Percentiles rank a stretch among this genome's conserved stretches.
phyloP scores from a whole-genome alignment of 208 protist genomes.

The Leishmania aethiopica region DNA sequence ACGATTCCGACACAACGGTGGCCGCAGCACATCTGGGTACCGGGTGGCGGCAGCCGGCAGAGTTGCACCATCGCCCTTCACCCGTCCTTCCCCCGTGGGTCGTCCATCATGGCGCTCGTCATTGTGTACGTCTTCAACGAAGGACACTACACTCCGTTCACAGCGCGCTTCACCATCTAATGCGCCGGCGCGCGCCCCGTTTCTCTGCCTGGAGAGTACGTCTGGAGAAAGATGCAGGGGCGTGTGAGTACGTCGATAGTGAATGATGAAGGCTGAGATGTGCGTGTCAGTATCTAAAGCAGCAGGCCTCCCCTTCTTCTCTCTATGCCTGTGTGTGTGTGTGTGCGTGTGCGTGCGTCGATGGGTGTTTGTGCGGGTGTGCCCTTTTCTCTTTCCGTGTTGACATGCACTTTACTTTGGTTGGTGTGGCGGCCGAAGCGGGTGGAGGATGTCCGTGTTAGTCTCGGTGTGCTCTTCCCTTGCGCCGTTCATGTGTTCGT shows the following conservation, averaged over 20 bases:
- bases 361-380: not conserved
- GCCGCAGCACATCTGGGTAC: constrained; percentile 79
- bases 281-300: not conserved
- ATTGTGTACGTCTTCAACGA: constrained; percentile 72
- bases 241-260: not conserved
- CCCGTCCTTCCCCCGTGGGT: constrained; percentile 73
- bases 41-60: constrained; percentile 47
- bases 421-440: not conserved
- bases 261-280: not conserved
- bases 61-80: constrained; percentile 82
- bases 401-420: not conserved
- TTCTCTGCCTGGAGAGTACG: not conserved
- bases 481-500: not conserved
- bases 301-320: not conserved
- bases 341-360: not conserved
- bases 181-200: not conserved
- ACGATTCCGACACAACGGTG: constrained; percentile 85
- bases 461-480: constrained; percentile 2
- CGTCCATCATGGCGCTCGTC: constrained; percentile 78
- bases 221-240: not conserved
- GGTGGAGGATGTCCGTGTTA: not conserved
- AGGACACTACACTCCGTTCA: constrained; percentile 65
- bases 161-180: constrained; percentile 71
- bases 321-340: not conserved
- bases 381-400: not conserved